Evolutionary conservation across 2,329 filamentous ascomycete genomes (phyloP).

Genomic region (Escovopsis sp.): DNA sequence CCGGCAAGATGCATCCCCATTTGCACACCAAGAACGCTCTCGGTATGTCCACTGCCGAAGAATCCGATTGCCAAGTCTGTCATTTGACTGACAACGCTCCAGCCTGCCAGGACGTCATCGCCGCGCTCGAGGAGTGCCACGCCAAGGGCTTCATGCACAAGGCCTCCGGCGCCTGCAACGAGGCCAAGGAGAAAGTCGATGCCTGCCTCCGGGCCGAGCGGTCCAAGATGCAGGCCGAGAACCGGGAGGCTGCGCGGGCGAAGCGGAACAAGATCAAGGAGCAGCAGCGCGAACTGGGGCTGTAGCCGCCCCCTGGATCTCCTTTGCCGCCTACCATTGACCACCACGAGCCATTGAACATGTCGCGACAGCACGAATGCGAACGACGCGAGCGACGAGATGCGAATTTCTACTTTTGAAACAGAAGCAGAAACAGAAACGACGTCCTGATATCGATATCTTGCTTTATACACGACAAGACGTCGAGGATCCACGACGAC

Average conservation of each 20-base stretch:
- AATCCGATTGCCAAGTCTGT: neutral
- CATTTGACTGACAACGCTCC: slow-evolving; percentile 9
- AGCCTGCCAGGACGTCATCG: slow-evolving; percentile 95
- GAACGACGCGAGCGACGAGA: neutral
- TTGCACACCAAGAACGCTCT: slow-evolving; percentile 84
- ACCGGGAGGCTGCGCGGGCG: slow-evolving; percentile 53
- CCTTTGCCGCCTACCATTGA: neutral
- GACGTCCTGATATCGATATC: too few species aligned
- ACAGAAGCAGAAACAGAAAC: too few species aligned
- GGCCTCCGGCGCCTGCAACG: slow-evolving; percentile 78
- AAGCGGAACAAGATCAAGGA: slow-evolving; percentile 59
- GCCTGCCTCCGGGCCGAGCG: slow-evolving; percentile 72
- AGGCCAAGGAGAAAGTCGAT: slow-evolving; percentile 70
- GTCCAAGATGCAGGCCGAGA: slow-evolving; percentile 59
- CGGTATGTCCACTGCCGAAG: slow-evolving; percentile 36
- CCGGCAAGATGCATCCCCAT: slow-evolving; percentile 77
- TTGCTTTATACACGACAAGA: too few species aligned
- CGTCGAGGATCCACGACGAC: too few species aligned
- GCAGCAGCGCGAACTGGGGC: slow-evolving; percentile 42
- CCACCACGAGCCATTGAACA: too few species aligned
- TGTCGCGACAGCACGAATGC: neutral
- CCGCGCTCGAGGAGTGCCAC: slow-evolving; percentile 88
- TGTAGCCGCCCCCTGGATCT: slow-evolving; percentile 12
- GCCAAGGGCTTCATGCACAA: slow-evolving; percentile 86
- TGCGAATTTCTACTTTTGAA: too few species aligned